These are phyloP conservation scores for Leptographium lundbergii DNA, from an alignment of 2,329 filamentous ascomycete genomes.

Conservation along the genomic window DNA sequence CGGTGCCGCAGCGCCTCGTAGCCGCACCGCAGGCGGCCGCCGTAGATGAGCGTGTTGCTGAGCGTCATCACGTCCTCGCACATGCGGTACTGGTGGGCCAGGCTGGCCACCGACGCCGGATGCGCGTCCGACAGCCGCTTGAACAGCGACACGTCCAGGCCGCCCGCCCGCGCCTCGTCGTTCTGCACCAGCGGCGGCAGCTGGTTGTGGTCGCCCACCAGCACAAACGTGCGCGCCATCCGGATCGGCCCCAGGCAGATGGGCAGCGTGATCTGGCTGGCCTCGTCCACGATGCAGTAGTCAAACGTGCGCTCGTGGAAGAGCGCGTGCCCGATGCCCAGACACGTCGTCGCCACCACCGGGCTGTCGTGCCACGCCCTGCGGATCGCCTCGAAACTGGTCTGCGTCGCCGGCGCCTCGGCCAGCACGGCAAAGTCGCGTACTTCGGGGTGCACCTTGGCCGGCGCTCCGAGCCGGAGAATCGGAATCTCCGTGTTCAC, in stretches of 20 bases:
- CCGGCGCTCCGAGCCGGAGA: constrained; percentile 69
- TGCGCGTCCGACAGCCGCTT: constrained; percentile 84
- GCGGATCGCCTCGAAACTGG: constrained; percentile 71
- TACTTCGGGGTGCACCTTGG: constrained; percentile 82
- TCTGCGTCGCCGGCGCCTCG: constrained; percentile 66
- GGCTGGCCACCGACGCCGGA: constrained; percentile 73
- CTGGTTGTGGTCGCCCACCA: constrained; percentile 95
- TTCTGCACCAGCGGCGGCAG: constrained; percentile 90
- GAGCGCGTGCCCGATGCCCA: constrained; percentile 79
- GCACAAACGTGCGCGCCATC: constrained; percentile 82
- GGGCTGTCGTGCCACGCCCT: constrained; percentile 73
- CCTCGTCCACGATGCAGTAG: constrained; percentile 97
- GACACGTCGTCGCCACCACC: constrained; percentile 87
- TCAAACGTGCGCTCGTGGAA: constrained; percentile 88
- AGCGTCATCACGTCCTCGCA: constrained; percentile 92
- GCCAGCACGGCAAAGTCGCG: constrained; percentile 74
- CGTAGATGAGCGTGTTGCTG: constrained; percentile 86
- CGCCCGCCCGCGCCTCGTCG: constrained; percentile 71
- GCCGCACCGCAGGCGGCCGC: constrained; percentile 81
- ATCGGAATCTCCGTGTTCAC: constrained; percentile 28
- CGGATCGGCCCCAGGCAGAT: constrained; percentile 90
- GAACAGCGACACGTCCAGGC: constrained; percentile 86
- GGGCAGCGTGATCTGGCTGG: constrained; percentile 90
- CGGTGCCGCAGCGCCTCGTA: constrained; percentile 60
- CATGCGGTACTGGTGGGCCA: constrained; percentile 97